These are phyloP conservation scores for Candida anglica DNA, from an alignment of 805 yeast genomes.

Conservation along the genomic window DNA sequence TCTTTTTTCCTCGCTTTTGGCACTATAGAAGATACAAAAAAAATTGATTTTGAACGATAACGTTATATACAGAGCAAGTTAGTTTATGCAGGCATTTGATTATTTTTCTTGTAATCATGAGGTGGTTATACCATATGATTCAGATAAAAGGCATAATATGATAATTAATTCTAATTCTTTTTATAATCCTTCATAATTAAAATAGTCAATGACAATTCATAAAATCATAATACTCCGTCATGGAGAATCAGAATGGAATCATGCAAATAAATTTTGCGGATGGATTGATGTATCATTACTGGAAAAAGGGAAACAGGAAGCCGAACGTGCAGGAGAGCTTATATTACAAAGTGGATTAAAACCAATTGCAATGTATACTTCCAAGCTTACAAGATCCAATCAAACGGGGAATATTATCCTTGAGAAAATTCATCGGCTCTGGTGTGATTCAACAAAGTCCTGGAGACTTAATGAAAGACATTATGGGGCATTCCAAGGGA, in stretches of 20 bases:
- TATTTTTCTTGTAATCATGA: no score
- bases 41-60: no score
- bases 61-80: no score
- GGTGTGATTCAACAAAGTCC: conserved; percentile 34
- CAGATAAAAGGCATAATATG: no score
- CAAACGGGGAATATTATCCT: conserved; percentile 38
- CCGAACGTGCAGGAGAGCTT: conserved; percentile 34
- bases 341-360: conserved; percentile 21
- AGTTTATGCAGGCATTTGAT: no score
- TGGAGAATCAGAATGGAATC: conserved; percentile 42
- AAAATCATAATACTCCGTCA: conserved; percentile 40
- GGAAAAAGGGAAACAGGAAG: conserved; percentile 35
- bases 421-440: conserved; percentile 24
- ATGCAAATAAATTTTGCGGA: conserved; percentile 41
- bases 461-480: conserved; percentile 45
- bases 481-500: conserved; percentile 41
- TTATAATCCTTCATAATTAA: no score
- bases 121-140: no score
- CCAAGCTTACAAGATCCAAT: conserved; percentile 36
- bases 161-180: no score
- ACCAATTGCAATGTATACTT: conserved; percentile 34
- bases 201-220: not conserved
- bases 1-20: no score
- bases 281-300: conserved; percentile 43
- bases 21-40: no score